Evolutionary conservation across 2,329 filamentous ascomycete genomes (phyloP).

Genomic region (Sporothrix schenckii): DNA sequence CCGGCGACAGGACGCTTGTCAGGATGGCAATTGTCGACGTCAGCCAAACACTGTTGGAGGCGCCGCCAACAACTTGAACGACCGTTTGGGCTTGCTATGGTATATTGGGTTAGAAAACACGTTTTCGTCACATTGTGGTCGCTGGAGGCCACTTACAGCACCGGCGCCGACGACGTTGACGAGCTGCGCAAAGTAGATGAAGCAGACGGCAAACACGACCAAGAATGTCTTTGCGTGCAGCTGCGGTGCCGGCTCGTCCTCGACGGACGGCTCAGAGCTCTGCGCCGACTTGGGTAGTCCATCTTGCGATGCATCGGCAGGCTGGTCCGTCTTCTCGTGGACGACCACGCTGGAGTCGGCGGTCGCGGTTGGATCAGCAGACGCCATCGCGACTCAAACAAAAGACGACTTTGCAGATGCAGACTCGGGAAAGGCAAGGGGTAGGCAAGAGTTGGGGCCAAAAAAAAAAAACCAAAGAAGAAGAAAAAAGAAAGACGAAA

Average conservation of each 20-base stretch:
- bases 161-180: constrained; percentile 19
- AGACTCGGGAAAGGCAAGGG: no score
- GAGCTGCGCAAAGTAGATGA: constrained; percentile 24
- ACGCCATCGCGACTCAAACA: constrained; percentile 11
- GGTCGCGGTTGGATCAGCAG: background rate
- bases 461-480: background rate
- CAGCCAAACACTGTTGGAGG: constrained; percentile 42
- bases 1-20: constrained; percentile 44
- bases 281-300: background rate
- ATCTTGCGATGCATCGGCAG: constrained; percentile 1
- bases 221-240: constrained; percentile 22
- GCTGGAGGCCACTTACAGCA: background rate
- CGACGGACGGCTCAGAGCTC: constrained; percentile 1
- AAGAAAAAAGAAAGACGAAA: background rate
- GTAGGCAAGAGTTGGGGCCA: background rate
- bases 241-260: constrained; percentile 9
- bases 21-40: constrained; percentile 45
- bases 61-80: background rate
- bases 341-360: background rate
- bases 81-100: constrained; percentile 17
- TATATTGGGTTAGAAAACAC: background rate
- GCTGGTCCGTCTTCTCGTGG: constrained; percentile 15
- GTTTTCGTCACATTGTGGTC: background rate
- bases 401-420: background rate
- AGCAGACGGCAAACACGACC: constrained; percentile 19